A percentile compares a stretch with the other conserved stretches of the same genome.
phyloP scores from a whole-genome alignment of 306 rosid species.

The Calophaca sinica region DNA sequence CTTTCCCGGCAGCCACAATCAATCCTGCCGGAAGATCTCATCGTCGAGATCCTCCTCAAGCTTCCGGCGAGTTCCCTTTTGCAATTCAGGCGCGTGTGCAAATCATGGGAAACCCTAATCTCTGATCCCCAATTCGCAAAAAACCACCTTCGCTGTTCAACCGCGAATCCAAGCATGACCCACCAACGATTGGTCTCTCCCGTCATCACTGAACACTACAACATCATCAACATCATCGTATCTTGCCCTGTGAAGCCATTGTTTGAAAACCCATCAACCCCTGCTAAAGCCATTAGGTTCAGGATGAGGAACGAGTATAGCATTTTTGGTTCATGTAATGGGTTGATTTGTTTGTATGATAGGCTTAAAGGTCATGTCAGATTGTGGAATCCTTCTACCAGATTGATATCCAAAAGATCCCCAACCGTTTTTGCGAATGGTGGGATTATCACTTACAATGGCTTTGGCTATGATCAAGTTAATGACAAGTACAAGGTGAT shows the following conservation, averaged over 20 bases:
- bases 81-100: conserved; percentile 15
- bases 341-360: conserved; percentile 31
- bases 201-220: no score
- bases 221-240: neutral
- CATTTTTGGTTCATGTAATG: conserved; percentile 41
- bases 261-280: neutral
- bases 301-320: neutral
- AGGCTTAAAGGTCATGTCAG: neutral
- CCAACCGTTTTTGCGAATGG: neutral
- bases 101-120: conserved; percentile 42
- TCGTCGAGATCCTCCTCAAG: conserved; percentile 28
- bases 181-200: conserved; percentile 12
- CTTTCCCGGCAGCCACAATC: neutral
- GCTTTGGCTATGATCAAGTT: conserved; percentile 41
- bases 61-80: conserved; percentile 28
- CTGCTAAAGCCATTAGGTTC: neutral
- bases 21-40: conserved; percentile 1
- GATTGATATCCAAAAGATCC: neutral
- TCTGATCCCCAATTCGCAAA: conserved; percentile 35
- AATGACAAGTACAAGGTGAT: conserved; percentile 36
- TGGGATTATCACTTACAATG: neutral
- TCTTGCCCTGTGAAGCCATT: neutral
- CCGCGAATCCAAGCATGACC: neutral
- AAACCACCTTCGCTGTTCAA: conserved; percentile 24
- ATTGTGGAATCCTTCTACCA: conserved; percentile 44